Percentiles rank a stretch among this genome's conserved stretches.
Conservation (phyloP, 2,329 filamentous ascomycete genomes). For the Trichocomaceae sp. region DNA sequence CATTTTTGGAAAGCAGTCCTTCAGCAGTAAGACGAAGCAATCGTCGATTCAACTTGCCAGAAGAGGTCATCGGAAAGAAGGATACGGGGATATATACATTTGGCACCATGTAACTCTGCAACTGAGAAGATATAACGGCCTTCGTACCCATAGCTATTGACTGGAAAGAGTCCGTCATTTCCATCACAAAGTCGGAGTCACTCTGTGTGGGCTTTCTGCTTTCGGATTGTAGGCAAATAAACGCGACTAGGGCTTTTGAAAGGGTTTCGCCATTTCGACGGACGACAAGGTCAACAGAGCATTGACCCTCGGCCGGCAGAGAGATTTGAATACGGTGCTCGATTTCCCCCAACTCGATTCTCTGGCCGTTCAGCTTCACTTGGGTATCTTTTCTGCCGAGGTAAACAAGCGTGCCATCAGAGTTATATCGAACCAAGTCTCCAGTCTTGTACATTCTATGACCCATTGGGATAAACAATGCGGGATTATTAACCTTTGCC, state of each 20-base stretch:
- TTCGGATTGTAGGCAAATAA: slow-evolving; percentile 8
- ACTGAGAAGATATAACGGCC: not conserved
- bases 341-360: slow-evolving; percentile 38
- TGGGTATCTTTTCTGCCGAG: slow-evolving; percentile 34
- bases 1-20: slow-evolving; percentile 5
- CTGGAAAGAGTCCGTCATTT: slow-evolving; percentile 9
- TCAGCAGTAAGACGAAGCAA: slow-evolving; percentile 7
- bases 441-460: slow-evolving; percentile 32
- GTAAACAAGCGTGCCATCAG: slow-evolving; percentile 28
- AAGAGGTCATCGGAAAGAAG: slow-evolving; percentile 11
- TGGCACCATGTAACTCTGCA: slow-evolving; percentile 13
- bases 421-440: slow-evolving; percentile 30
- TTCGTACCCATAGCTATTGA: slow-evolving; percentile 2
- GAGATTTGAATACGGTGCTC: slow-evolving; percentile 24
- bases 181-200: slow-evolving; percentile 15
- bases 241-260: slow-evolving; percentile 9
- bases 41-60: slow-evolving; percentile 13
- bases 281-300: slow-evolving; percentile 30
- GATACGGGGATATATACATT: slow-evolving; percentile 13
- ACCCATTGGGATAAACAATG: slow-evolving; percentile 18
- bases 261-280: slow-evolving; percentile 3
- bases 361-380: slow-evolving; percentile 38
- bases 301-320: slow-evolving; percentile 28
- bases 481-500: not conserved
- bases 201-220: slow-evolving; percentile 23